These are phyloP conservation scores for Fraxinus ornus DNA, from an alignment of 305 asterid species.

Conservation along the genomic window DNA sequence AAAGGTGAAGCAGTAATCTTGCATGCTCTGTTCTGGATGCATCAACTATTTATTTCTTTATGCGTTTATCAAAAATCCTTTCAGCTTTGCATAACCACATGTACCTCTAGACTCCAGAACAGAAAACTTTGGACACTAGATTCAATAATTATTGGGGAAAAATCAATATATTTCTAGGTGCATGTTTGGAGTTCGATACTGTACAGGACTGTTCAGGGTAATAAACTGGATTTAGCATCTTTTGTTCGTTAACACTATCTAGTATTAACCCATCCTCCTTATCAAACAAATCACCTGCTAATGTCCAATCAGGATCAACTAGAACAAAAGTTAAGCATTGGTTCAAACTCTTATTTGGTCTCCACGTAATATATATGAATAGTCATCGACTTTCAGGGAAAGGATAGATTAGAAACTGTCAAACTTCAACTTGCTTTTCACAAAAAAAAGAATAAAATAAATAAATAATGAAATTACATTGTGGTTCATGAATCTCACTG, in stretches of 20 bases:
- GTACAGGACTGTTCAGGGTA: neutral
- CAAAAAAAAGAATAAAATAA: too few relatives aligned
- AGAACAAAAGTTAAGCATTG: neutral
- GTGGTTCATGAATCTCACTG: neutral
- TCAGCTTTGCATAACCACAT: neutral
- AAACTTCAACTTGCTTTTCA: neutral
- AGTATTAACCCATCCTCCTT: neutral
- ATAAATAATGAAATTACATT: neutral
- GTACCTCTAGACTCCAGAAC: neutral
- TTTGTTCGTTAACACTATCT: neutral
- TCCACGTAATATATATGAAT: neutral
- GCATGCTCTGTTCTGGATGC: neutral
- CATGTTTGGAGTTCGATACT: neutral
- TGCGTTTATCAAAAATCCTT: neutral
- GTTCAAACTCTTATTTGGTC: neutral
- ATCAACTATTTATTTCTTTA: neutral
- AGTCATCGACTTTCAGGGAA: neutral
- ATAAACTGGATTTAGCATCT: neutral
- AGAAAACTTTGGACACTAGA: neutral
- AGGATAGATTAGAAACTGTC: neutral
- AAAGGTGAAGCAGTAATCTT: constrained; percentile 44
- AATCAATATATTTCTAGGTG: neutral
- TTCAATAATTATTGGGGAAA: neutral
- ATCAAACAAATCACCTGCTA: neutral
- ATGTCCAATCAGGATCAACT: neutral